Evolutionary conservation across 2,329 filamentous ascomycete species (phyloP).

Genomic region (Cladorrhinum sp.): DNA sequence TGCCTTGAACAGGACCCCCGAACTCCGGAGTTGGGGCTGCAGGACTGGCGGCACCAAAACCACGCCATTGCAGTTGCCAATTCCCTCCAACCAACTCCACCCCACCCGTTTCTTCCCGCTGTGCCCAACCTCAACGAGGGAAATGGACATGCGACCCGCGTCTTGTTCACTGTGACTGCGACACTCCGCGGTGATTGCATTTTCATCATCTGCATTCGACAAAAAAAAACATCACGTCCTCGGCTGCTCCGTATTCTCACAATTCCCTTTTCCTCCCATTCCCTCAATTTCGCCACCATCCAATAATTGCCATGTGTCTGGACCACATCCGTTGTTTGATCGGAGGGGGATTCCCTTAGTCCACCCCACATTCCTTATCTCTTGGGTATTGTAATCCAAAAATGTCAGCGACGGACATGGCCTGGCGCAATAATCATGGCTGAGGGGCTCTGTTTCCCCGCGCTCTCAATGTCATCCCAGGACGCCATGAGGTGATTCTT

Average conservation of each 20-base stretch:
- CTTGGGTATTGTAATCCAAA: not conserved
- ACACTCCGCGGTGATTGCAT: not conserved
- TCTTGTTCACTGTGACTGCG: not conserved
- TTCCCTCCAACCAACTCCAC: not conserved
- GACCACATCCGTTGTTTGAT: not conserved
- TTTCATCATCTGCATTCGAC: too few relatives aligned
- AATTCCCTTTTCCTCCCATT: not conserved
- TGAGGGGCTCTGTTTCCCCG: not conserved
- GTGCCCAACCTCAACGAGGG: not conserved
- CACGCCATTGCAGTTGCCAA: conserved; percentile 12
- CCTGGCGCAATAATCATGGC: too few relatives aligned
- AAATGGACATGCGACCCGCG: conserved; percentile 4
- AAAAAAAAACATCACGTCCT: not conserved
- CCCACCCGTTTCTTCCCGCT: conserved; percentile 20
- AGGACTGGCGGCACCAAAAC: conserved; percentile 11
- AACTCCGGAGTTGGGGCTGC: conserved; percentile 14
- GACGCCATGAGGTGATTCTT: conserved; percentile 14
- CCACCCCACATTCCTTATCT: not conserved
- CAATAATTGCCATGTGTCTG: not conserved
- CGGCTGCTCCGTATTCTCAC: not conserved
- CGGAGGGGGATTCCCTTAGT: not conserved
- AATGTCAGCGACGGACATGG: not conserved
- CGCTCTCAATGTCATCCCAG: not conserved
- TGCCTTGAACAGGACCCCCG: conserved; percentile 2
- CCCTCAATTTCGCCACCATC: not conserved